phyloP scores from a whole-genome alignment of 495 filamentous ascomycete genomes.

The Lepidopterella palustris region DNA sequence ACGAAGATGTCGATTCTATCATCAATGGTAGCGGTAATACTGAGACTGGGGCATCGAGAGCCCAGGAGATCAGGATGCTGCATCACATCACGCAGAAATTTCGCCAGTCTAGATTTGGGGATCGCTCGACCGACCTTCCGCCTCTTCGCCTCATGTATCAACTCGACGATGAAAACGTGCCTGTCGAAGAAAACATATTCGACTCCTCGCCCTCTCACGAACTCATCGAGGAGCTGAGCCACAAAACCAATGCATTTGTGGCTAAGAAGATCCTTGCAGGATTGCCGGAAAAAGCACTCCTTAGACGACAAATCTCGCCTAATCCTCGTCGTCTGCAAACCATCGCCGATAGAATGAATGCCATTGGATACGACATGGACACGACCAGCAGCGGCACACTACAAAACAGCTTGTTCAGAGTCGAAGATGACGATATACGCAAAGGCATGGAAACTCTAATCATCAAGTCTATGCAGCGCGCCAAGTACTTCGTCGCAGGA shows the following conservation, averaged over 20 bases:
- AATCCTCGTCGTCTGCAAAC: constrained; percentile 82
- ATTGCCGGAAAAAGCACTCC: constrained; percentile 85
- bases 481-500: constrained; percentile 84
- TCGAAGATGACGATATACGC: constrained; percentile 78
- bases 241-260: constrained; percentile 84
- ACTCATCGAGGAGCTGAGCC: constrained; percentile 86
- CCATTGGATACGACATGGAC: constrained; percentile 82
- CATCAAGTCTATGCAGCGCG: constrained; percentile 88
- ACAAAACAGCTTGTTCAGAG: constrained; percentile 86
- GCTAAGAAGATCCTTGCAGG: constrained; percentile 73
- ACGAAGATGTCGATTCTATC: constrained; percentile 76
- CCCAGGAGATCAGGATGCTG: constrained; percentile 68
- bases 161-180: constrained; percentile 97
- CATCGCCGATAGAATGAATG: constrained; percentile 88
- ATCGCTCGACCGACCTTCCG: constrained; percentile 68
- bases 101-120: constrained; percentile 75
- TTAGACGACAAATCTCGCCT: constrained; percentile 78
- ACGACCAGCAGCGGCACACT: constrained; percentile 80
- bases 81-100: constrained; percentile 77
- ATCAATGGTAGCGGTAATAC: constrained; percentile 56
- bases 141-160: constrained; percentile 83
- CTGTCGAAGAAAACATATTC: constrained; percentile 92
- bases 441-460: constrained; percentile 97
- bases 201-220: constrained; percentile 84
- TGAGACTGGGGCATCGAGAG: constrained; percentile 51